Evolutionary conservation across 2,329 filamentous ascomycete species (phyloP), one percentile per base, ranked within the genome.

Genomic region (Pezicula rhizophila): DNA sequence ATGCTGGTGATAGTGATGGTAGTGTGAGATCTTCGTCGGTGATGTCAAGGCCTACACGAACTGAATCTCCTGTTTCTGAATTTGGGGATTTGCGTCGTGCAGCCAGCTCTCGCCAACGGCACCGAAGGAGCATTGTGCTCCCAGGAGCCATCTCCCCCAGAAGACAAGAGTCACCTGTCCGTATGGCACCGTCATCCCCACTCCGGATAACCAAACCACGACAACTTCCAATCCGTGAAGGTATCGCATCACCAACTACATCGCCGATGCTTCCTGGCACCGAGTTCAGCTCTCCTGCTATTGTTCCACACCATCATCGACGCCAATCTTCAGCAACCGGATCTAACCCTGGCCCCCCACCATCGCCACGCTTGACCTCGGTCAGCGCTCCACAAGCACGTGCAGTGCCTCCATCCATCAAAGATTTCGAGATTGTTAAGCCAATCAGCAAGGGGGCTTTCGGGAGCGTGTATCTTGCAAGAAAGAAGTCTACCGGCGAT

Each of bases 381-480:
- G 85, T 86, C 17, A 84, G 80, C 50, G 80, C 83, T 35, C 87
- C 91, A 26, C 90, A 95, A 65, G 88, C 90, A 43, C 85, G 90
- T 50, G 89, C 92, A 26, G 85, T 92, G 1, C 89, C 93, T 3
- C 90, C 92, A 7, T 99, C 95, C 0, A 99, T 99, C 71, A 97
- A 97, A 61, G 93, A 99, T 63, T 99, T 99, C 59, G 93, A 99
- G 66, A 96, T 99, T 58, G 96, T 99, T 71, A 99, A 99, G 64
- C 93, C 93, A 5, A 99, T 99, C 68, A 99, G 93, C 70, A 97
- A 96, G 69, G 93, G 93, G 44, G 93, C 93, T 4, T 99, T 99
- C 66, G 93, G 93, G 5, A 97, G 93, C 65, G 93, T 99, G 7
- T 99, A 99, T 64, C 72, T 99, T 28, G 92, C 93, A 1, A 99